A percentile compares a stretch with the other conserved stretches of the same genome.
These are phyloP conservation scores for Senna siamea DNA, from an alignment of 306 rosid species.

Conservation along the genomic window DNA sequence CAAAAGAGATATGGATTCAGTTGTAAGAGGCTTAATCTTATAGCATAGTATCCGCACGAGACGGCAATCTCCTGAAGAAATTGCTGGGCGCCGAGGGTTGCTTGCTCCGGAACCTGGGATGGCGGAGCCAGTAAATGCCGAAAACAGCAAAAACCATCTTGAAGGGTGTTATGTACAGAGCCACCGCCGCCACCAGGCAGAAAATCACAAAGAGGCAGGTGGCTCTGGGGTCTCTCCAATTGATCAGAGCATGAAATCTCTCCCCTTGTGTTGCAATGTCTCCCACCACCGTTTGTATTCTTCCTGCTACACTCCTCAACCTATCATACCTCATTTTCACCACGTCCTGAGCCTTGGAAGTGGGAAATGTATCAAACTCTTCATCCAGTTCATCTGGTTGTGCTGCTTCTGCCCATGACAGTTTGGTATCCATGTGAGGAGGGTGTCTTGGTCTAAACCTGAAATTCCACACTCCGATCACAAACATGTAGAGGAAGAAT, in stretches of 20 bases:
- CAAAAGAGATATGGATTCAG: neutral
- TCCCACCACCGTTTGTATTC: constrained; percentile 71
- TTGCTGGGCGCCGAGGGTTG: constrained; percentile 57
- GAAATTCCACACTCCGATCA: constrained; percentile 68
- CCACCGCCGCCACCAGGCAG: constrained; percentile 56
- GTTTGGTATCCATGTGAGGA: constrained; percentile 64
- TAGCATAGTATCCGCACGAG: constrained; percentile 67
- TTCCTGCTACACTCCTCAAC: constrained; percentile 66
- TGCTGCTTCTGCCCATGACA: constrained; percentile 72
- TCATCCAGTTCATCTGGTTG: constrained; percentile 64
- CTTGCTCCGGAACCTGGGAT: constrained; percentile 64
- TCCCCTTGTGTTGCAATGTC: constrained; percentile 76
- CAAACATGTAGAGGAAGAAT: constrained; percentile 64
- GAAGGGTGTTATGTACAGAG: constrained; percentile 60
- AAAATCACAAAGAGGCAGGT: constrained; percentile 52
- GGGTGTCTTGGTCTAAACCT: constrained; percentile 55
- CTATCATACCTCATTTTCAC: constrained; percentile 65
- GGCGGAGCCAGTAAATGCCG: constrained; percentile 58
- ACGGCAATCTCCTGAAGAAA: constrained; percentile 68
- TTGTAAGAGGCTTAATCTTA: constrained; percentile 4
- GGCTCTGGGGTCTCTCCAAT: constrained; percentile 78
- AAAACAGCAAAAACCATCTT: constrained; percentile 51
- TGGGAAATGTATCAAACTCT: constrained; percentile 69
- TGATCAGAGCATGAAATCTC: constrained; percentile 55
- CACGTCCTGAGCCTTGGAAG: constrained; percentile 50